Conservation (phyloP, 192 early-diverging fungal genomes). For the Lunasporangiospora selenospora region DNA sequence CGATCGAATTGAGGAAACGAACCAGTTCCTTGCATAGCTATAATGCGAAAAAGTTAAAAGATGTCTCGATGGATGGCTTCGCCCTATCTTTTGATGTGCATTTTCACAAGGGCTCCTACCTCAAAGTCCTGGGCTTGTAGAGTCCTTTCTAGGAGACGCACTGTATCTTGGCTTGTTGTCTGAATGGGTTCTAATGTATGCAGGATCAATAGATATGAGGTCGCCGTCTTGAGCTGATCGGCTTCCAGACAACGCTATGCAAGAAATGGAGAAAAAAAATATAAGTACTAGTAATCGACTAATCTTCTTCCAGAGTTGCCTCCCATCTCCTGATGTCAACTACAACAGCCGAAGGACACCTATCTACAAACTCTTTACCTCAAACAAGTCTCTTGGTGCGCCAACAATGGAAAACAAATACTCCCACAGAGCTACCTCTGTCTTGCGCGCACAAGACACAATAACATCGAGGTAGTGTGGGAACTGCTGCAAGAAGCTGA, state of each 20-base stretch:
- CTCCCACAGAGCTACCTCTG: constrained; percentile 93
- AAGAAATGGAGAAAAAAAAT: not conserved
- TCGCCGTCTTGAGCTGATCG: constrained; percentile 81
- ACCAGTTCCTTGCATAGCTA: constrained; percentile 80
- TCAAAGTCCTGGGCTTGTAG: constrained; percentile 81
- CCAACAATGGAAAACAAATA: constrained; percentile 87
- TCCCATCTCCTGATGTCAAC: not conserved
- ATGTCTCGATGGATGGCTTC: no score
- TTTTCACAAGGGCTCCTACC: constrained; percentile 37
- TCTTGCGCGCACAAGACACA: constrained; percentile 95
- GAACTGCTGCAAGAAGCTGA: constrained; percentile 84
- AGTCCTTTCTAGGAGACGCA: constrained; percentile 74
- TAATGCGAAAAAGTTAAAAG: constrained; percentile 3
- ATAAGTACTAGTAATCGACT: not conserved
- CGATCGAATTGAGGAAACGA: constrained; percentile 79
- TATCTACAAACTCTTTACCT: constrained; percentile 54
- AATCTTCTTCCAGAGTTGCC: not conserved
- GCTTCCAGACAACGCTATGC: constrained; percentile 71
- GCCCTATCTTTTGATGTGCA: no score
- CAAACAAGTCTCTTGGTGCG: constrained; percentile 83
- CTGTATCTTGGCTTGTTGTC: constrained; percentile 57
- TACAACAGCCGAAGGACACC: not conserved
- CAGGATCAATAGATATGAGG: constrained; percentile 90
- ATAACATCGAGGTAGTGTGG: constrained; percentile 85
- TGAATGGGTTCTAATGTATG: constrained; percentile 85